Evolutionary conservation across 2,329 filamentous ascomycete genomes (phyloP), one percentile per base, ranked within the genome.

Genomic region (Tricladium varicosporioides): DNA sequence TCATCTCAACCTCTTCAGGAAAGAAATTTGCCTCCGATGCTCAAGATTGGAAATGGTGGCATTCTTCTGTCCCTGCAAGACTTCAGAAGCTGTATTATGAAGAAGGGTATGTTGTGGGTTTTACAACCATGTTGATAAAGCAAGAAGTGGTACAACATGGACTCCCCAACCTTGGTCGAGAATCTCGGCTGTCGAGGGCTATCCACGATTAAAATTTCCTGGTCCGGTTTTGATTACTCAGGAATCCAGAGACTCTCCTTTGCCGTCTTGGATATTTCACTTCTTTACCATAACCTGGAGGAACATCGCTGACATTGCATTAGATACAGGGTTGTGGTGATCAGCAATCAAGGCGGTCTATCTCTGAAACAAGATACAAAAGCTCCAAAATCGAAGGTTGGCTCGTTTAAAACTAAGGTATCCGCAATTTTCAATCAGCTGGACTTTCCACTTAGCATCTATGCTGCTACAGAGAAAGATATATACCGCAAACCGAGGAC

Each of bases 11-110:
- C 0, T 80, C 84, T 3, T 96, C 92, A 0, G 92, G 92, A 7
- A 94, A 91, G 73, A 88, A 82, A 51, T 93, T 93, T 67, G 80
- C 84, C 2, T 80, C 81, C 51, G 83, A 85, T 62, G 82, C 86
- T 0, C 77, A 78, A 3, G 93, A 97, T 70, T 99, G 94, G 94
- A 91, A 90, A 71, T 99, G 94, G 94, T 97, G 92, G 91, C 77
- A 95, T 70, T 65, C 74, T 13, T 79, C 75, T 15, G 89, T 97
- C 0, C 91, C 91, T 1, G 73, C 72, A 0, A 83, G 76, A 52
- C 72, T 99, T 15, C 83, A 80, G 62, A 76, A 85, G 58, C 77
- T 97, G 1, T 82, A 91, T 67, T 62, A 74, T 5, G 76, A 83
- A 10, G 82, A 94, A 63, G 91, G 86, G 81, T 89, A 74, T 47